These are phyloP conservation scores for Ganoderma boninense DNA, from an alignment of 1,284 basidiomycete genomes.

Conservation along the genomic window DNA sequence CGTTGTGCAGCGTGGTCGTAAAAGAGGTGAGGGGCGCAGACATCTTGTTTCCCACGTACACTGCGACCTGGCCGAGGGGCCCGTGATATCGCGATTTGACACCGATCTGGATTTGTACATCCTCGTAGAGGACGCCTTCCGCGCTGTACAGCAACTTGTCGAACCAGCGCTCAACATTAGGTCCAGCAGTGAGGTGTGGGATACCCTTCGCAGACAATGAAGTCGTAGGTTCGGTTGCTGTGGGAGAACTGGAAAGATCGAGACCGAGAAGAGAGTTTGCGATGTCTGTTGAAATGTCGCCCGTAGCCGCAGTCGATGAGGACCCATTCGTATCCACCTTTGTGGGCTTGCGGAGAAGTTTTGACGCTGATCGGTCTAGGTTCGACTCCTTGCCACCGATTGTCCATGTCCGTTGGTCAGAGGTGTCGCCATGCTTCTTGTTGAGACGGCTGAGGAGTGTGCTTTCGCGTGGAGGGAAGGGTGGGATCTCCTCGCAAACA, in stretches of 20 bases:
- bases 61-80: slow-evolving; percentile 88
- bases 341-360: slow-evolving; percentile 54
- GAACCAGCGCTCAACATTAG: slow-evolving; percentile 89
- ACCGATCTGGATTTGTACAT: slow-evolving; percentile 94
- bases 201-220: slow-evolving; percentile 42
- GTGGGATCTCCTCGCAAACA: slow-evolving; percentile 99
- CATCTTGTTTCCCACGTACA: slow-evolving; percentile 98
- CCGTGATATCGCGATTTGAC: slow-evolving; percentile 97
- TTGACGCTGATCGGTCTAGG: slow-evolving; percentile 70
- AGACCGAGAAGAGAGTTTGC: slow-evolving; percentile 85
- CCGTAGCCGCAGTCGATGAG: slow-evolving; percentile 37
- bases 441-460: slow-evolving; percentile 88
- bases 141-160: slow-evolving; percentile 82
- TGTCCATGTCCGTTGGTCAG: slow-evolving; percentile 95
- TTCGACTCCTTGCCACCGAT: slow-evolving; percentile 95
- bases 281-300: slow-evolving; percentile 58
- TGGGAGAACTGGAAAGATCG: slow-evolving; percentile 64
- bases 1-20: slow-evolving; percentile 82
- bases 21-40: slow-evolving; percentile 88
- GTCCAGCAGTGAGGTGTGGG: slow-evolving; percentile 65
- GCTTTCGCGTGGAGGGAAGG: slow-evolving; percentile 95
- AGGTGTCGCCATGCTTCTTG: slow-evolving; percentile 88
- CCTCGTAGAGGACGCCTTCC: slow-evolving; percentile 96
- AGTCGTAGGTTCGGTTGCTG: slow-evolving; percentile 36
- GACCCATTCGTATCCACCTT: slow-evolving; percentile 38